These are phyloP conservation scores for Aquilaria malaccensis DNA, from an alignment of 345 rosid species.

Conservation along the genomic window DNA sequence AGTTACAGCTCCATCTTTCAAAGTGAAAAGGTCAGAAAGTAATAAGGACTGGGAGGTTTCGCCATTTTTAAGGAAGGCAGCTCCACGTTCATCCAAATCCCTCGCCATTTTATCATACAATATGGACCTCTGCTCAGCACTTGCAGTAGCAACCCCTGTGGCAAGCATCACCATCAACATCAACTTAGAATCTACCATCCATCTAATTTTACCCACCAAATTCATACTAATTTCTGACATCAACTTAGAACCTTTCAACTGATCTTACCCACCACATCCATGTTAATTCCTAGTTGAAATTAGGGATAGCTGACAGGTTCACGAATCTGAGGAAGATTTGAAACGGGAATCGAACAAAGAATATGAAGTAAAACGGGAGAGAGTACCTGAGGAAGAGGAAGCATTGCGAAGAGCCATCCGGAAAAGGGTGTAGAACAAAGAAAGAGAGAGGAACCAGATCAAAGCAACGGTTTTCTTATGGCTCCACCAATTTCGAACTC, in stretches of 20 bases:
- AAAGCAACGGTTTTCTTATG: conserved; percentile 34
- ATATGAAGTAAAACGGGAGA: neutral
- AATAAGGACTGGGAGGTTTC: conserved; percentile 85
- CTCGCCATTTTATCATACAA: conserved; percentile 76
- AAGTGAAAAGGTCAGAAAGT: conserved; percentile 68
- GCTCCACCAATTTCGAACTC: conserved; percentile 39
- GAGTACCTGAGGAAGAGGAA: conserved; percentile 26
- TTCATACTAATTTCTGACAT: neutral
- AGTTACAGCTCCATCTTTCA: conserved; percentile 53
- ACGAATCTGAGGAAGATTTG: neutral
- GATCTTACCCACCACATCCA: too few species aligned
- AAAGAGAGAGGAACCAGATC: conserved; percentile 42
- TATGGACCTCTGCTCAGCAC: conserved; percentile 40
- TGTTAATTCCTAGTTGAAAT: too few species aligned
- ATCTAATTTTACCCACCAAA: neutral
- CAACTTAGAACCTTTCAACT: too few species aligned
- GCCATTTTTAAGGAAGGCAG: conserved; percentile 66
- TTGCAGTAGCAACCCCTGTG: conserved; percentile 36
- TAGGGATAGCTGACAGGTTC: neutral
- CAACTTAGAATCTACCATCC: neutral
- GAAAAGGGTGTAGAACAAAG: conserved; percentile 41
- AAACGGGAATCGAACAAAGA: neutral
- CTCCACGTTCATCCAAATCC: conserved; percentile 73
- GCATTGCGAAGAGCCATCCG: conserved; percentile 42
- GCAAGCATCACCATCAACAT: conserved; percentile 3